Evolutionary conservation across 371 early-diverging fungal genomes (phyloP), one percentile per base, ranked within the genome.

Genomic region (Mucor lusitanicus): DNA sequence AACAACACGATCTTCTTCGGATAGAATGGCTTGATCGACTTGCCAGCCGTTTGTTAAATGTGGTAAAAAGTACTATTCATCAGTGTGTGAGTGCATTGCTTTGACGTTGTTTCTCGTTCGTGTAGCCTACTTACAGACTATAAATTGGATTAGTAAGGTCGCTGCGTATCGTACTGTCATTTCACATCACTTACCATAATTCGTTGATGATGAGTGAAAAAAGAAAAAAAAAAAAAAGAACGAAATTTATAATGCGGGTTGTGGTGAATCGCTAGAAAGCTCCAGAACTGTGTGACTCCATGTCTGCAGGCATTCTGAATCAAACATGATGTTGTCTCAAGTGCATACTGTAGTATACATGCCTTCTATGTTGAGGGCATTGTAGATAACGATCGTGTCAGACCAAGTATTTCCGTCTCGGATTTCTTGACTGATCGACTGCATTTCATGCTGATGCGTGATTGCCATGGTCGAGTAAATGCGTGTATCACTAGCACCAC

Each of bases 21-120:
- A 92, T 35, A 99, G 83, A 61, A 99, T 99, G n/a, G 98, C 97
- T 81, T 97, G 97, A 81, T 99, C 99, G 23, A 97, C 98, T 79
- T 99, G 98, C 98, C 98, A 98, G 78, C 87, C 87, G 61, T 91
- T 91, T 6, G 92, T 91, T 61, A 91, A 84, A 84, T 93, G 94
- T 19, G 91, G 92, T 61, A 93, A 76, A 75, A 93, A 90, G 66
- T 92, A 93, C 84, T 84, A 69, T 13, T 13, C 13, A 3, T 6
- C 2, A 6, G 30, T 30, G n/a, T 7, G 17, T 19, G 0, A 58
- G 32, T 55, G 1, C 19, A 55, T 55, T 32, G 15, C n/a, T 15
- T 25, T 21, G 23, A 6, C 23, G 12, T 37, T 37, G 8, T 3
- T 7, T 33, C 1, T 37, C 37, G 37, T 37, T 13, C 1, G 1